A percentile compares a stretch with the other conserved stretches of the same genome.
Evolutionary conservation across 768 basidiomycete genomes (phyloP).

Genomic region (Dictyophora rubrovolvata): DNA sequence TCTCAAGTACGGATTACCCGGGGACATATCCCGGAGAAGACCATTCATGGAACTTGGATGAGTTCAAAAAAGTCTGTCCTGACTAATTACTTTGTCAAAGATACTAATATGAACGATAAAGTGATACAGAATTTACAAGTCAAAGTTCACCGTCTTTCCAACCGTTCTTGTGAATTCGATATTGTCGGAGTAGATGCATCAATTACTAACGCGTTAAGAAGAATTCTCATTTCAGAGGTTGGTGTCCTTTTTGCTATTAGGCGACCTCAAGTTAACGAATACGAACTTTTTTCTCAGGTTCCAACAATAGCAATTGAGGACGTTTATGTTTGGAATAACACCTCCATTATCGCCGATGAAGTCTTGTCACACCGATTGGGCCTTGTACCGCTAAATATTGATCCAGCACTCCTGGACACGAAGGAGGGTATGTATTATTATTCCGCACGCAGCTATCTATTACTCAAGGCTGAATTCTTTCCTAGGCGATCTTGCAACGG

Average conservation of each 20-base stretch:
- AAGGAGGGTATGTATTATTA: conserved; percentile 4
- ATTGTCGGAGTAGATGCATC: conserved; percentile 91
- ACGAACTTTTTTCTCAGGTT: conserved; percentile 59
- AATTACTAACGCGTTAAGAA: conserved; percentile 87
- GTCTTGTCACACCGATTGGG: conserved; percentile 89
- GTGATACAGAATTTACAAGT: conserved; percentile 57
- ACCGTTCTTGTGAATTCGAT: conserved; percentile 86
- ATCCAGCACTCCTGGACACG: conserved; percentile 61
- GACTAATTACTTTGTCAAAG: not conserved
- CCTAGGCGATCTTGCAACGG: conserved; percentile 55
- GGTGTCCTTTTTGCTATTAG: conserved; percentile 15
- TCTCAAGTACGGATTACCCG: conserved; percentile 85
- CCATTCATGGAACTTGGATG: conserved; percentile 68
- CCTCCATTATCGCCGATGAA: conserved; percentile 87
- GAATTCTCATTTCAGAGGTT: conserved; percentile 92
- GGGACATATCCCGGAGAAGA: conserved; percentile 82
- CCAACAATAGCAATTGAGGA: conserved; percentile 86
- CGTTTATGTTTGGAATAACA: conserved; percentile 92
- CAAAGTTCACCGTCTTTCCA: conserved; percentile 68
- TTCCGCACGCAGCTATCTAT: not conserved
- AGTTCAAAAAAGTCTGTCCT: conserved; percentile 63
- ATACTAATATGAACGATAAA: conserved; percentile 16
- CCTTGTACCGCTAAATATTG: conserved; percentile 78
- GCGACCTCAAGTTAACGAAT: not conserved
- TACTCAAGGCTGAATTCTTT: not conserved